Evolutionary conservation across 176 grass and related monocot species (phyloP).

Genomic region (Urochloa ruziziensis): DNA sequence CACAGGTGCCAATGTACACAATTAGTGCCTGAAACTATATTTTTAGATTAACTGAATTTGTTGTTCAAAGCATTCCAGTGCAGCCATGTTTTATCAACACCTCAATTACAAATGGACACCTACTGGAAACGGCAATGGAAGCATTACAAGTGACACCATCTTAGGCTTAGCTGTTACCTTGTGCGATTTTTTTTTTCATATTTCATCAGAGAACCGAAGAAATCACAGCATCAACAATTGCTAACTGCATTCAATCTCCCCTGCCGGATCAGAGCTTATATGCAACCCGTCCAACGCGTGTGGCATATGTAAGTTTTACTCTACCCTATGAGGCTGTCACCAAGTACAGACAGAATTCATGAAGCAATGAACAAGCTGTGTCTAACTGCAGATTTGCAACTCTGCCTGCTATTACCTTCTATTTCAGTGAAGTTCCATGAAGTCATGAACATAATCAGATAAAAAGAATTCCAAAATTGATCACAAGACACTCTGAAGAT

Average conservation of each 20-base stretch:
- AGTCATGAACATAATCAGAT: not conserved
- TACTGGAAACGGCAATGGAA: no score
- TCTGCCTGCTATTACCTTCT: not conserved
- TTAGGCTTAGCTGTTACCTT: not conserved
- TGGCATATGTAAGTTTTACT: not conserved
- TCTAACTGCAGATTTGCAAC: not conserved
- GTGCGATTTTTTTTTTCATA: no score
- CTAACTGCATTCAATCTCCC: not conserved
- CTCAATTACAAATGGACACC: no score
- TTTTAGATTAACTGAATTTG: no score
- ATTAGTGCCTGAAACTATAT: no score
- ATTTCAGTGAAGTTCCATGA: not conserved
- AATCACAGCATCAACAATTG: conserved; percentile 3
- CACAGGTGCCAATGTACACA: no score
- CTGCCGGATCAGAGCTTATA: not conserved
- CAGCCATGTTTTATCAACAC: no score
- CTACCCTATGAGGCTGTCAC: not conserved
- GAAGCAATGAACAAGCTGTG: not conserved
- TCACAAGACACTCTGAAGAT: not conserved
- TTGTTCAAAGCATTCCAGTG: no score
- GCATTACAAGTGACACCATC: no score
- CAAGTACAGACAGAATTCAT: not conserved
- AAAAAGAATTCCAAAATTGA: not conserved
- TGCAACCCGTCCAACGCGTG: not conserved
- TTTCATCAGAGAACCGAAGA: conserved; percentile 18